Evolutionary conservation across 257 asterid genomes (phyloP), one percentile per base, ranked within the genome.

Genomic region (Mitragyna speciosa): DNA sequence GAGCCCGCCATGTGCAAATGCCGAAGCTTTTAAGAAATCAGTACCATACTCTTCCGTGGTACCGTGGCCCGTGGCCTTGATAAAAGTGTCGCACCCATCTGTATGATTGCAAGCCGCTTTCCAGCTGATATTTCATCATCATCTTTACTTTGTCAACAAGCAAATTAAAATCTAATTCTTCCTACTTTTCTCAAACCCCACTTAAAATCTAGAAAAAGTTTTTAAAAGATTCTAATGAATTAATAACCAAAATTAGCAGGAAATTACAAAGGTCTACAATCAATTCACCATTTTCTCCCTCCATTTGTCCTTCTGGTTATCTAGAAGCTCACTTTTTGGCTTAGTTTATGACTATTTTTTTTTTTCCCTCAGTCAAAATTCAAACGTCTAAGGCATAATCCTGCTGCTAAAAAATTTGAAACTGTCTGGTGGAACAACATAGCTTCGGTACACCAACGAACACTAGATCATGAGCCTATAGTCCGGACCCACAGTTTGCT

Each of bases 381-480:
- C 75, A 72, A 88, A 80, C 73, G 54, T 76, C 88, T 87, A 84
- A 87, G 81, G 31, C 67, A 56, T 77, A 11, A 19, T 70, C 7
- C 31, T 26, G 15, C 58, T 26, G 39, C 54, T 61, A 17, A 54
- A 17, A 80, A 28, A 15, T 63, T 61, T 56, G 16, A 77, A 58
- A 82, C n/a, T 72, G n/a, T 17, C 36, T 66, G 58, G 28, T 20
- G 79, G 72, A 61, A 76, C 78, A 70, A 58, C 39, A 47, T 72
- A 26, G 12, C 58, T 77, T 28, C 51, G 75, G 63, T 80, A 54
- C 75, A 61, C 78, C 75, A 56, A 63, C 76, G 63, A 69, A 43
- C 76, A 71, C 89, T 89, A 90, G 69, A 93, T 91, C 91, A 92
- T 81, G 91, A 88, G 97, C 90, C 96, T 87, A 81, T 88, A 85